Base-by-base conservation (phyloP, 169 alveolate genomes). In the Plasmodium adleri region DNA sequence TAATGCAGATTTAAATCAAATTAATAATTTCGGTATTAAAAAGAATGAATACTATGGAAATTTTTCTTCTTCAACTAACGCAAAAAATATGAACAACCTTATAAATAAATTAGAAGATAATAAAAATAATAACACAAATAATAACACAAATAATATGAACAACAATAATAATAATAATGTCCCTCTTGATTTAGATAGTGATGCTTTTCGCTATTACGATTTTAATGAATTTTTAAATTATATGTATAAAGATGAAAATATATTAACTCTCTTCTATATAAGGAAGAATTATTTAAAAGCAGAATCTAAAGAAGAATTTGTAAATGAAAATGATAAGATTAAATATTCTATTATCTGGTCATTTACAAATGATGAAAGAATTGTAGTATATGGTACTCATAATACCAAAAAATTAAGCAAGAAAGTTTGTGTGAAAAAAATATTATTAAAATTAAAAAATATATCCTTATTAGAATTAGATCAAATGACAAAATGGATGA, bases 401-500 rank as follows among this genome's bases (percentile, higher is more conserved):
- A 83, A 49, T 72, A 83, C 80, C 0, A 83, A 83, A 62, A 83
- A 83, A 62, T 67, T 83, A 83, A 83, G 91, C 62, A 83, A 83
- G 56, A 83, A 83, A 28, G 91, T 83, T 43, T 83, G 91, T 72
- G 91, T 83, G 24, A 83, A 83, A 39, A 83, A 83, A 43, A 83
- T 83, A 12, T 43, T 83, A 83, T 72, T 68, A 68, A 83, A 83
- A 72, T 68, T 83, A 68, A 83, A 83, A 83, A 83, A 83, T 60
- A 83, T 83, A 43, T 83, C 91, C 26, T 66, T 83, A 13, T 68
- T 83, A 68, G 91, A 83, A 39, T 22, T 83, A 83, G 91, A 83
- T 72, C 91, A 83, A 83, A 83, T 83, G 91, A 83, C 85, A 15
- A 83, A 83, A 49, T 83, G 91, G 91, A 83, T 83, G 91, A 83